A percentile compares a stretch with the other conserved stretches of the same genome.
These are phyloP conservation scores for Lipomyces anomalus DNA, from an alignment of 805 yeast genomes.

Conservation along the genomic window DNA sequence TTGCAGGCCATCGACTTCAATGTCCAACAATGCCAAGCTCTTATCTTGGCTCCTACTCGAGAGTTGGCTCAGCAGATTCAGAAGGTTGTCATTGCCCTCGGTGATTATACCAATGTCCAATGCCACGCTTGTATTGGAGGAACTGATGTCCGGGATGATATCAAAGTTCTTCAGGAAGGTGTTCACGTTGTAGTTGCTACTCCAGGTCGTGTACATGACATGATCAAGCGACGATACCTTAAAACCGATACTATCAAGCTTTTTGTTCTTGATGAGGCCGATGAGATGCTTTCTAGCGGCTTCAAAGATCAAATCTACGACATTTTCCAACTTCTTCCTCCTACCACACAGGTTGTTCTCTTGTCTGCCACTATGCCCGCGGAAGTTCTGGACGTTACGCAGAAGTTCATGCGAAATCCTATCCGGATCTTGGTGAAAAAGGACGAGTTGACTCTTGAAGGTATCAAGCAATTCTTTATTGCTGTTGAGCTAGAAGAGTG, in stretches of 20 bases:
- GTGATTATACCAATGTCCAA: conserved; percentile 80
- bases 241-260: conserved; percentile 79
- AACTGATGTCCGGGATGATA: conserved; percentile 81
- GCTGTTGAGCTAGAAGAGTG: conserved; percentile 88
- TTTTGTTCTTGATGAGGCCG: conserved; percentile 97
- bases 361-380: conserved; percentile 92
- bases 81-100: conserved; percentile 83
- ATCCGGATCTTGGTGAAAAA: conserved; percentile 89
- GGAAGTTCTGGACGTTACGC: conserved; percentile 85
- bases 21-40: conserved; percentile 77
- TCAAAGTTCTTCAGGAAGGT: conserved; percentile 74
- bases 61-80: conserved; percentile 96
- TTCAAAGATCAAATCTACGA: conserved; percentile 95
- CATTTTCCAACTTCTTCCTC: conserved; percentile 82
- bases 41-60: conserved; percentile 94
- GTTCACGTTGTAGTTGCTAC: conserved; percentile 96
- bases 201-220: conserved; percentile 95
- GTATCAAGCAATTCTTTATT: conserved; percentile 86
- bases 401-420: conserved; percentile 91
- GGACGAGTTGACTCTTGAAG: conserved; percentile 93
- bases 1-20: conserved; percentile 76
- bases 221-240: conserved; percentile 86
- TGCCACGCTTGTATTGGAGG: conserved; percentile 99
- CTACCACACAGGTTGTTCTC: conserved; percentile 86
- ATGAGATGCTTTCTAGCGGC: conserved; percentile 89